phyloP scores from a whole-genome alignment of 2,329 filamentous ascomycete species.

The Pseudocercospora musae region DNA sequence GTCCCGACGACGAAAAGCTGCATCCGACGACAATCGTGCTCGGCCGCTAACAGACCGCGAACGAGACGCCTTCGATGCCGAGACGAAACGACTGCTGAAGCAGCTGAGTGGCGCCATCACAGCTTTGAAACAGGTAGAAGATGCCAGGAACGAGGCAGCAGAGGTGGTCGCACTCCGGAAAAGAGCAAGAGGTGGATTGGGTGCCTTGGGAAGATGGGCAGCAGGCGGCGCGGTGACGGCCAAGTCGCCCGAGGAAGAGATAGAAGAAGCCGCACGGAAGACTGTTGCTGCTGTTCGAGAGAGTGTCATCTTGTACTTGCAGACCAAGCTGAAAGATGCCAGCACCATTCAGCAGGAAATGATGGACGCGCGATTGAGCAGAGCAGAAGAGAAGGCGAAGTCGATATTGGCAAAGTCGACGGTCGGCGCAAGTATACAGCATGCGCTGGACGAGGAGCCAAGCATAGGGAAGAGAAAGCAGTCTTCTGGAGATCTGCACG shows the following conservation, averaged over 20 bases:
- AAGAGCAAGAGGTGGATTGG: constrained; percentile 59
- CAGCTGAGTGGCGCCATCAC: constrained; percentile 80
- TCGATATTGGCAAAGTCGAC: constrained; percentile 69
- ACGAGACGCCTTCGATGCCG: constrained; percentile 80
- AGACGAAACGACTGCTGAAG: constrained; percentile 79
- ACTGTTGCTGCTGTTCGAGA: constrained; percentile 71
- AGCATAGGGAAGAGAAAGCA: constrained; percentile 2
- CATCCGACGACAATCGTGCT: constrained; percentile 35
- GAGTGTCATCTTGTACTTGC: constrained; percentile 77
- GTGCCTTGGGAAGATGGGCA: constrained; percentile 67
- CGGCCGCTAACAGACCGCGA: constrained; percentile 72
- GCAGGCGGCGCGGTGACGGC: constrained; percentile 50
- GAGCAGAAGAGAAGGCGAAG: constrained; percentile 85
- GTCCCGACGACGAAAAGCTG: constrained; percentile 44
- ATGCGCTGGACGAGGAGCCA: constrained; percentile 13
- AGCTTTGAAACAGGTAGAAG: constrained; percentile 75
- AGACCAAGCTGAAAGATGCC: constrained; percentile 70
- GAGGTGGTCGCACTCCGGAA: constrained; percentile 68
- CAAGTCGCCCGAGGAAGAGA: constrained; percentile 64
- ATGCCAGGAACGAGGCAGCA: constrained; percentile 74
- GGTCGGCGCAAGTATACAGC: constrained; percentile 22
- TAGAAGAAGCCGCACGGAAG: constrained; percentile 67
- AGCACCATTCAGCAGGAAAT: constrained; percentile 78
- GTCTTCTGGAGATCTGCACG: constrained; percentile 8
- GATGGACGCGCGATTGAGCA: constrained; percentile 83